These are phyloP conservation scores for Ceratobasidium sp. DNA, from an alignment of 1,284 basidiomycete species.

Conservation along the genomic window DNA sequence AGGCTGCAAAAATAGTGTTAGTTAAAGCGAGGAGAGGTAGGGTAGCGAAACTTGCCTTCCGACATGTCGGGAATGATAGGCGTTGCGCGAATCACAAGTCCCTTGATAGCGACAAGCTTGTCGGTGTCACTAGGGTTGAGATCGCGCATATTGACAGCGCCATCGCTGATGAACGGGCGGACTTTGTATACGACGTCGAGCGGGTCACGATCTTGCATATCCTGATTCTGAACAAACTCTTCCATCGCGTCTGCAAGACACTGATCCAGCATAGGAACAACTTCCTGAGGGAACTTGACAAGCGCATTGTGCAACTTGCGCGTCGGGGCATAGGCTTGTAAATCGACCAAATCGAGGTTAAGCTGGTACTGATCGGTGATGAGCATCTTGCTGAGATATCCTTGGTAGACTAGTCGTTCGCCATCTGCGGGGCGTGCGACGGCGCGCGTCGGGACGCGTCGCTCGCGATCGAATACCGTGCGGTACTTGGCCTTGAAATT, in stretches of 20 bases:
- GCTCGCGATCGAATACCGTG: conserved; percentile 75
- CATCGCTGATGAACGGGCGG: conserved; percentile 84
- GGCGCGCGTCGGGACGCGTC: conserved; percentile 65
- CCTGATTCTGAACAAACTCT: conserved; percentile 82
- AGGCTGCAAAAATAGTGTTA: conserved; percentile 65
- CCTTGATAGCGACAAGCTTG: conserved; percentile 95
- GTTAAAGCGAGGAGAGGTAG: not conserved
- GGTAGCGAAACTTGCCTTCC: conserved; percentile 63
- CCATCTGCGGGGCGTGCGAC: conserved; percentile 73
- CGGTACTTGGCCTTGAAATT: conserved; percentile 97
- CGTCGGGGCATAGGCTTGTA: conserved; percentile 88
- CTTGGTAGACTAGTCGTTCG: conserved; percentile 79
- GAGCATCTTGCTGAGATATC: conserved; percentile 87
- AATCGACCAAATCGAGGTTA: conserved; percentile 90
- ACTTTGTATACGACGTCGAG: conserved; percentile 85
- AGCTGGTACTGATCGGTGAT: conserved; percentile 91
- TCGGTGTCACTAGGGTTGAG: conserved; percentile 94
- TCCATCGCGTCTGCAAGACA: conserved; percentile 92
- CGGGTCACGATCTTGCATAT: conserved; percentile 74
- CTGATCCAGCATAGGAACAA: conserved; percentile 97
- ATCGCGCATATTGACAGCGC: conserved; percentile 87
- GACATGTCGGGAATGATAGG: conserved; percentile 98
- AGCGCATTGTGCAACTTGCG: conserved; percentile 85
- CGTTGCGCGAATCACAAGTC: conserved; percentile 96
- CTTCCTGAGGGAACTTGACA: conserved; percentile 94